Evolutionary conservation across 345 rosid genomes (phyloP).

Genomic region (Tarenaya hassleriana): DNA sequence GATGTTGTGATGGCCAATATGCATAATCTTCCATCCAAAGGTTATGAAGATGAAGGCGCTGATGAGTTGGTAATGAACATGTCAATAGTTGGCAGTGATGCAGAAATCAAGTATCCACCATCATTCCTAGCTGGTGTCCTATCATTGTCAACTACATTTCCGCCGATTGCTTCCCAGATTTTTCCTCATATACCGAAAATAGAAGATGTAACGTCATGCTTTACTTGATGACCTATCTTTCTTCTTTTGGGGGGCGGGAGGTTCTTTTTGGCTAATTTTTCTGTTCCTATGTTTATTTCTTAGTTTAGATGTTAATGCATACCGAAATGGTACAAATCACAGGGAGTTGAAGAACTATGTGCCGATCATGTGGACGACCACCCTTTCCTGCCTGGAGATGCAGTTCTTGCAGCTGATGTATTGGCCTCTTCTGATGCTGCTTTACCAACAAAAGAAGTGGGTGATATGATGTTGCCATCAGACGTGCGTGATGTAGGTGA

Average conservation of each 20-base stretch:
- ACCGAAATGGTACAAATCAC: conserved; percentile 31
- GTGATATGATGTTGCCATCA: conserved; percentile 30
- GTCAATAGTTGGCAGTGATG: conserved; percentile 60
- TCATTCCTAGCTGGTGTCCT: conserved; percentile 65
- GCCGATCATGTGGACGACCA: conserved; percentile 30
- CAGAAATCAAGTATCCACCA: conserved; percentile 61
- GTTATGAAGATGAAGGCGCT: conserved; percentile 46
- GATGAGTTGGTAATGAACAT: conserved; percentile 51
- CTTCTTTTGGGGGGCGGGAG: neutral
- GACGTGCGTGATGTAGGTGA: conserved; percentile 37
- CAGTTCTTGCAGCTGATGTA: conserved; percentile 34
- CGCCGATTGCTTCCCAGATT: conserved; percentile 54
- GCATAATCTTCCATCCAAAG: conserved; percentile 53
- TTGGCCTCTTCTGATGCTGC: conserved; percentile 40
- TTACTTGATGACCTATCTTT: conserved; percentile 6
- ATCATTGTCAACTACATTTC: conserved; percentile 73
- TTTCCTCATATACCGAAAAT: conserved; percentile 32
- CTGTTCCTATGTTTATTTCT: conserved; percentile 16
- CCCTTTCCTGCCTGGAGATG: conserved; percentile 43
- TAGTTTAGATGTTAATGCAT: conserved; percentile 20
- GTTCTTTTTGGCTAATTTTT: conserved; percentile 1
- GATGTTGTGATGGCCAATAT: conserved; percentile 97
- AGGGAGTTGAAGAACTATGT: conserved; percentile 44
- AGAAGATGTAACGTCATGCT: conserved; percentile 36
- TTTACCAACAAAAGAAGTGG: conserved; percentile 37